Evolutionary conservation across 805 yeast species (phyloP).

Genomic region (Metschnikowia cubensis): DNA sequence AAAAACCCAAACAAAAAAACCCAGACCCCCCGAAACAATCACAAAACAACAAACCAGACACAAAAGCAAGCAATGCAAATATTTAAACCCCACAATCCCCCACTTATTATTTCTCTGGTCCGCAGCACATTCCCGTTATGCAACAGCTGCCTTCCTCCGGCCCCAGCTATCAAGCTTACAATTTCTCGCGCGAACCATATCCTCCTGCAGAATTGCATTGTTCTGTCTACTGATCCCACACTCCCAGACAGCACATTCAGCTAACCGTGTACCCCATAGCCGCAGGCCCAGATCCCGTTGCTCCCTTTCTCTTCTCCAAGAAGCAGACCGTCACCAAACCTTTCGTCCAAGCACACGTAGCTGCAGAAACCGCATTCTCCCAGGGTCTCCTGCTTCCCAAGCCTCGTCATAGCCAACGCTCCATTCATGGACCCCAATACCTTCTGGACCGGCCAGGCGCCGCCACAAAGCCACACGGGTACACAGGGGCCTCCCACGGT

Average conservation of each 20-base stretch:
- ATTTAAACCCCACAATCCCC: too few species aligned
- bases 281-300: too few species aligned
- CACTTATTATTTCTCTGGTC: too few species aligned
- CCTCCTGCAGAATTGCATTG: slow-evolving; percentile 2
- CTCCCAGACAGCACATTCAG: background rate
- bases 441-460: slow-evolving; percentile 3
- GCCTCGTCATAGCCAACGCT: background rate
- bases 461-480: background rate
- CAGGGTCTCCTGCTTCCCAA: background rate
- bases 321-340: background rate
- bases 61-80: too few species aligned
- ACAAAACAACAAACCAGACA: too few species aligned
- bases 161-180: background rate
- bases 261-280: background rate
- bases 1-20: too few species aligned
- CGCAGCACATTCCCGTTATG: too few species aligned
- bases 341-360: too few species aligned
- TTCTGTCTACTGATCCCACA: background rate
- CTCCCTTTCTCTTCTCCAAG: too few species aligned
- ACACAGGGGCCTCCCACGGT: background rate
- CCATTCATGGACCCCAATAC: background rate
- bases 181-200: slow-evolving; percentile 1
- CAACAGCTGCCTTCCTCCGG: background rate
- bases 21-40: too few species aligned
- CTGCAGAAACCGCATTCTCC: background rate